These are phyloP conservation scores for Protoeuglena noctilucae DNA, from an alignment of 139 green algal species.

Conservation along the genomic window DNA sequence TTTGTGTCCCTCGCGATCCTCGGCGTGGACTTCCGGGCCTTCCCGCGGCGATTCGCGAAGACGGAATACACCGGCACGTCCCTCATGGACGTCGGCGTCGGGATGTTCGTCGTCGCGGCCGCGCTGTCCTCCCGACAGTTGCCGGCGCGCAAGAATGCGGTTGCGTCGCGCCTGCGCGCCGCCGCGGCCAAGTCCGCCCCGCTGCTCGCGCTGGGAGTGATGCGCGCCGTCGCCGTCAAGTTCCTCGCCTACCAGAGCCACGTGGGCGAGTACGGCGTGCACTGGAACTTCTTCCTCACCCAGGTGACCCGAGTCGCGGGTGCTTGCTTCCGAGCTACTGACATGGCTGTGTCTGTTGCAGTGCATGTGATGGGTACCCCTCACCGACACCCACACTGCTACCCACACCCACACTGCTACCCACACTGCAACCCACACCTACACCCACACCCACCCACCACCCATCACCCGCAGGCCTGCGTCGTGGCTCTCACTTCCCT, in stretches of 20 bases:
- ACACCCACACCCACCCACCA: too few relatives aligned
- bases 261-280: slow-evolving; percentile 71
- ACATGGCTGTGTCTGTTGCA: too few relatives aligned
- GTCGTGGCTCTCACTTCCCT: slow-evolving; percentile 8
- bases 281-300: slow-evolving; percentile 97
- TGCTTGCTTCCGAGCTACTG: not conserved
- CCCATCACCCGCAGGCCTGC: not conserved
- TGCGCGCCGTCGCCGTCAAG: slow-evolving; percentile 23
- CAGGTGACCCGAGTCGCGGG: slow-evolving; percentile 21
- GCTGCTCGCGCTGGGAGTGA: slow-evolving; percentile 26
- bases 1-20: slow-evolving; percentile 65
- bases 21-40: slow-evolving; percentile 74
- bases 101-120: slow-evolving; percentile 50
- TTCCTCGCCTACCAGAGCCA: slow-evolving; percentile 54
- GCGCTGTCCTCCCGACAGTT: slow-evolving; percentile 31
- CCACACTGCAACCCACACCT: too few relatives aligned
- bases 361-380: too few relatives aligned
- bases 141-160: not conserved
- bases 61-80: slow-evolving; percentile 47
- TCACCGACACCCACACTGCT: too few relatives aligned
- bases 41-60: slow-evolving; percentile 62
- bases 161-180: slow-evolving; percentile 2
- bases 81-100: slow-evolving; percentile 81
- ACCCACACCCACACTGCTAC: too few relatives aligned
- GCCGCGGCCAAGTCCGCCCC: slow-evolving; percentile 11